phyloP scores from a whole-genome alignment of 192 early-diverging fungal genomes.

The Backusella australiensis region DNA sequence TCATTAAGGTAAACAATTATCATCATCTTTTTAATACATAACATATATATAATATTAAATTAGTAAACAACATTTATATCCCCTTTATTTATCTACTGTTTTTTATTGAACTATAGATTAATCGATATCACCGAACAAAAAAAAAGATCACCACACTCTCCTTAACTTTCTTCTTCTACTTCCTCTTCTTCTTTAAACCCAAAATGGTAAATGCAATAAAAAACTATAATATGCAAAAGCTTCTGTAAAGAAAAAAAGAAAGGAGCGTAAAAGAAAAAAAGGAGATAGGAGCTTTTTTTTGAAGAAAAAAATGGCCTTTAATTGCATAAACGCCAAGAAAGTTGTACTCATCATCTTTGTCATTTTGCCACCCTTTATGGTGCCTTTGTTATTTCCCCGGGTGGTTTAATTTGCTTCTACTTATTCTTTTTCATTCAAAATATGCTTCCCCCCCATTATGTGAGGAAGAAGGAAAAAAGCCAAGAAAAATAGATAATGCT shows the following conservation, averaged over 20 bases:
- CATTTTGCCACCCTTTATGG: not conserved
- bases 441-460: not conserved
- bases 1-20: not conserved
- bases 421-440: not conserved
- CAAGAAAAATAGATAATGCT: not conserved
- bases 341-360: not conserved
- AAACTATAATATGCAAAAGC: not conserved
- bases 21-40: not conserved
- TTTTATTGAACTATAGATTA: not conserved
- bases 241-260: not conserved
- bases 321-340: constrained; percentile 5
- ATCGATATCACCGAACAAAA: not conserved
- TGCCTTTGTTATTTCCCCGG: not conserved
- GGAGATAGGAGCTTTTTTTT: not conserved
- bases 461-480: not conserved
- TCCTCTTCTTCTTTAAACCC: not conserved
- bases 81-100: not conserved
- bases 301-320: not conserved
- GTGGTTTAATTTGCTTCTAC: not conserved
- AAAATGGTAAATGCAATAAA: not conserved
- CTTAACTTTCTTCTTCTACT: not conserved
- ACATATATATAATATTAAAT: too few relatives aligned
- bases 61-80: too few relatives aligned
- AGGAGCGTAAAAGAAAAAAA: not conserved
- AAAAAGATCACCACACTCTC: not conserved